Evolutionary conservation across 2,329 filamentous ascomycete genomes (phyloP).

Genomic region (Metarhizium rileyi): DNA sequence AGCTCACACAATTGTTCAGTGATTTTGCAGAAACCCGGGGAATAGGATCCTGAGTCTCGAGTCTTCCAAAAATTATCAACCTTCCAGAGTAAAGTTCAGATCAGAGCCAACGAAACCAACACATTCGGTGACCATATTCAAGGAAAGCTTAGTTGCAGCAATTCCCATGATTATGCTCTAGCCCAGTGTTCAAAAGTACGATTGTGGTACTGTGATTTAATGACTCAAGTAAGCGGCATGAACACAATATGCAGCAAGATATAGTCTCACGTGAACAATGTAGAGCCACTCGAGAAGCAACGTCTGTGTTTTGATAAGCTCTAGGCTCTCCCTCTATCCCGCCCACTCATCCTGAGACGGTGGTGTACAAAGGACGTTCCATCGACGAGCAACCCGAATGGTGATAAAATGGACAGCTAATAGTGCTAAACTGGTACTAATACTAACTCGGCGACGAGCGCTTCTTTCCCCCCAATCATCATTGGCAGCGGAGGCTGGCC

Average conservation of each 20-base stretch:
- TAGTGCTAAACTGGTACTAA: constrained; percentile 22
- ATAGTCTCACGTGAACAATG: neutral
- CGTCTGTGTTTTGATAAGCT: neutral
- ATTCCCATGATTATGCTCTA: neutral
- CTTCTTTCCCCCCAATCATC: neutral
- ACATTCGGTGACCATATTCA: neutral
- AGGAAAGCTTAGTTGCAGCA: neutral
- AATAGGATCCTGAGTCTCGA: neutral
- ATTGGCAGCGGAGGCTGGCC: constrained; percentile 18
- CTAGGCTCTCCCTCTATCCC: constrained; percentile 14
- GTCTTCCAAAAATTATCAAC: neutral
- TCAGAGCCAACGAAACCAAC: neutral
- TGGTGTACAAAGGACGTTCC: constrained; percentile 23
- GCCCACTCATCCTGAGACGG: constrained; percentile 18
- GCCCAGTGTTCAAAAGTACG: neutral
- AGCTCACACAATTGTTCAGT: neutral
- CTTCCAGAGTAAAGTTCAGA: neutral
- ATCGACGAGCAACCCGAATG: constrained; percentile 24
- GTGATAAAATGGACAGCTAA: constrained; percentile 23
- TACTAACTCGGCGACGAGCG: constrained; percentile 8
- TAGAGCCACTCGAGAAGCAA: neutral
- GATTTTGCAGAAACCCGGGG: neutral
- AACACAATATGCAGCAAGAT: neutral
- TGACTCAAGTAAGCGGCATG: neutral
- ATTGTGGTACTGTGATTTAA: neutral